Conservation (phyloP, 192 early-diverging fungal genomes). For the Coemansia sp. region DNA sequence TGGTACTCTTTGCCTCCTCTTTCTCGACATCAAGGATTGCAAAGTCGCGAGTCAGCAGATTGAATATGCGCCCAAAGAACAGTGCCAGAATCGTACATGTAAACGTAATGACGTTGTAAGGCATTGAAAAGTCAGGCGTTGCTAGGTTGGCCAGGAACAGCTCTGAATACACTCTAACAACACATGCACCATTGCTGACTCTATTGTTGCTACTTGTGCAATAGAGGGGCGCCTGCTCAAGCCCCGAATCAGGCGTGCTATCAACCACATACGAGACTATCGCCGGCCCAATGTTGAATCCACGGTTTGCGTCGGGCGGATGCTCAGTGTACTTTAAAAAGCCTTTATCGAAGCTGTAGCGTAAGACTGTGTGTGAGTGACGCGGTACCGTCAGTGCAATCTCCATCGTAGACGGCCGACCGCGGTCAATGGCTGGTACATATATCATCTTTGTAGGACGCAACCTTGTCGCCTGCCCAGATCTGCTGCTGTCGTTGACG, state of each 20-base stretch:
- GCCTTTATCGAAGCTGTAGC: slow-evolving; percentile 84
- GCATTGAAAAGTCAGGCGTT: slow-evolving; percentile 98
- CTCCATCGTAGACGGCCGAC: slow-evolving; percentile 80
- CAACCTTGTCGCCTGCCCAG: slow-evolving; percentile 6
- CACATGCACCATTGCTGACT: slow-evolving; percentile 15
- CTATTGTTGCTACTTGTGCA: background rate
- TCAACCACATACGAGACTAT: slow-evolving; percentile 50
- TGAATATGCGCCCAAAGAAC: slow-evolving; percentile 95
- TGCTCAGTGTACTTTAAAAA: slow-evolving; percentile 96
- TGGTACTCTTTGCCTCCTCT: background rate
- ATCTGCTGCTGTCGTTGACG: background rate
- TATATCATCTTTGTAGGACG: slow-evolving; percentile 36
- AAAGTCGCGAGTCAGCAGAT: slow-evolving; percentile 71
- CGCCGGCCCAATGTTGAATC: slow-evolving; percentile 85
- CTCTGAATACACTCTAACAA: slow-evolving; percentile 74
- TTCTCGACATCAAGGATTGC: slow-evolving; percentile 19
- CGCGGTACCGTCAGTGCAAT: slow-evolving; percentile 65
- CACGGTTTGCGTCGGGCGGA: slow-evolving; percentile 93
- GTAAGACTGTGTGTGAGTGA: slow-evolving; percentile 62
- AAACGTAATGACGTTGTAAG: slow-evolving; percentile 98
- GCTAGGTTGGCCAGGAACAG: slow-evolving; percentile 85
- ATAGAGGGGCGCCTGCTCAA: too few relatives aligned
- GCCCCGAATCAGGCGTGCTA: slow-evolving; percentile 11
- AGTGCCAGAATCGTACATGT: slow-evolving; percentile 93
- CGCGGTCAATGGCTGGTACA: slow-evolving; percentile 76